Base-by-base conservation (phyloP, 2,329 filamentous ascomycete species). In the Neonectria hederae region DNA sequence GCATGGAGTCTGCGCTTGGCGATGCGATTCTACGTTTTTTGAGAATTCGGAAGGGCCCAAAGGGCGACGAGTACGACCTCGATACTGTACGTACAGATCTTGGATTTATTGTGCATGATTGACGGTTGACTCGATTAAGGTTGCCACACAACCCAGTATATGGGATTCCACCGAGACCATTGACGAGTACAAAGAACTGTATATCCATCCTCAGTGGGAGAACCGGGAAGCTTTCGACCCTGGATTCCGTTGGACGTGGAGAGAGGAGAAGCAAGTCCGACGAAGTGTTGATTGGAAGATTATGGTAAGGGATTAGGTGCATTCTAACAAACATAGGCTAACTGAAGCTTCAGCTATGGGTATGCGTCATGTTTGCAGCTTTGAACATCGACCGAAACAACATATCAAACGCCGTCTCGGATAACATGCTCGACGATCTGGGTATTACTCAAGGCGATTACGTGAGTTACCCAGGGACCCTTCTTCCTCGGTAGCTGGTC, bases 331-430 rank as follows among this genome's bases (percentile, higher is more conserved):
- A 21, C n/a, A 8, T 2, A n/a, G 5, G 4, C n/a, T 42, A 3
- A 17, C 32, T 60, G 2, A 54, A 56, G 10, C 13, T 6, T 2
- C 22, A 77, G 76, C 52, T 76, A 54, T 78, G 74, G 76, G 70
- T 68, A 42, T 83, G 83, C 43, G 69, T 84, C 63, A 83, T 70
- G 65, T 74, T 75, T 54, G 68, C 76, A 53, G 75, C 71, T 6
- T 78, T 87, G 43, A 83, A 87, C 64, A 74, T 86, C 4, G 83
- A 84, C 55, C 76, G 83, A 0, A 79, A 80, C 7, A 85, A 85
- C 65, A 73, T 85, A 19, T 49, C 69, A 2, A 81, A 85, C 65
- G 83, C 83, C 0, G 61, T 84, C 38, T 80, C 83, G 0, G 82
- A 85, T 65, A 81, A 83, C 51, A 81, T 86, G 30, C 71, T 86